Evolutionary conservation across 108 stramenopile species (phyloP), one percentile per base, ranked within the genome.

Genomic region (Epipyxis sp.): DNA sequence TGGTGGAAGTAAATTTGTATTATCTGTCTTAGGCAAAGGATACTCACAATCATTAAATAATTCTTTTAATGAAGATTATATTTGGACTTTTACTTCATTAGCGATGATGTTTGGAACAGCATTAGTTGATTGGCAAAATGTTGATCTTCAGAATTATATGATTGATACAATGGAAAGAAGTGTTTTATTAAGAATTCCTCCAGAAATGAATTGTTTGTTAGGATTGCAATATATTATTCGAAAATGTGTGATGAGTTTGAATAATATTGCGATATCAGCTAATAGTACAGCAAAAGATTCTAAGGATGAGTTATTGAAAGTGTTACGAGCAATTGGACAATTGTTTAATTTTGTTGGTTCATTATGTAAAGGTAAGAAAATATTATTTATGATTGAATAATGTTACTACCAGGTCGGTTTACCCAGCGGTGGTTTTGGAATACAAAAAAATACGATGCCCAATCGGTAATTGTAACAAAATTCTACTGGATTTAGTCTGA

Each of bases 321-420:
- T 65, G 3, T 32, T 65, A 37, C 61, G 61, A 10, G 61, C 61
- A 3, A 35, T 16, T 37, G 25, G 20, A 3, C 61, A 65, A 37
- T 10, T 65, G 13, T 65, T 65, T 32, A 65, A 13, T 6, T 37
- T 65, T 37, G 61, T 32, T 16, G 61, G 61, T 37, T 3, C 61
- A 29, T 29, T 65, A 10, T 65, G 61, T 32, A 65, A 37, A 29
- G 61, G 61, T n/a, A n/a, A n/a, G n/a, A n/a, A n/a, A n/a, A n/a
- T n/a, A n/a, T n/a, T n/a, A n/a, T n/a, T n/a, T n/a, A n/a, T n/a
- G n/a, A n/a, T n/a, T n/a, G n/a, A n/a, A n/a, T n/a, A n/a, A n/a
- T n/a, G n/a, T n/a, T n/a, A n/a, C n/a, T n/a, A n/a, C n/a, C n/a
- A n/a, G n/a, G n/a, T n/a, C n/a, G n/a, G n/a, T n/a, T n/a, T n/a